Conservation (phyloP, 768 basidiomycete species). For the Lentinula boryana region DNA sequence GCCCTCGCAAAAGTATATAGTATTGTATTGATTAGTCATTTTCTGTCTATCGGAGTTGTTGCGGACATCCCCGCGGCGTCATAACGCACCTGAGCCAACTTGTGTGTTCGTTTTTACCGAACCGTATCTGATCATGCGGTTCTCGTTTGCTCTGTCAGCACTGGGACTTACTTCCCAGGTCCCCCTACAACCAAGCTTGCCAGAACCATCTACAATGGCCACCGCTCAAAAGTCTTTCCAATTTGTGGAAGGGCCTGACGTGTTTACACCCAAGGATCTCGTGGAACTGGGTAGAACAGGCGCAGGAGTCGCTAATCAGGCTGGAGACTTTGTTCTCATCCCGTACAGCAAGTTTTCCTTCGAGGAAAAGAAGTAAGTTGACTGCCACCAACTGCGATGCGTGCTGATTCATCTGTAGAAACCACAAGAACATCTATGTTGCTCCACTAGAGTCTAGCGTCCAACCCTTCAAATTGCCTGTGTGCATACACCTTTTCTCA, state of each 20-base stretch:
- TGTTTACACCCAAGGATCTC: constrained; percentile 69
- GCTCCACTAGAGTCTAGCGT: constrained; percentile 45
- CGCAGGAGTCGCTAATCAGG: constrained; percentile 56
- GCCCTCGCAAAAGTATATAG: constrained; percentile 7
- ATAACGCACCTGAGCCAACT: not conserved
- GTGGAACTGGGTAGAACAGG: constrained; percentile 66
- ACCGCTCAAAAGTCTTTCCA: constrained; percentile 32
- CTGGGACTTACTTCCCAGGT: constrained; percentile 52
- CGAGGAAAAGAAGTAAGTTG: constrained; percentile 62
- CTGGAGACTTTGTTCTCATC: constrained; percentile 64
- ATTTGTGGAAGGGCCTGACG: constrained; percentile 51
- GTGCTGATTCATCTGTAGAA: constrained; percentile 33
- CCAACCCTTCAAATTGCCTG: constrained; percentile 48
- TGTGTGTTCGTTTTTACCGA: not conserved
- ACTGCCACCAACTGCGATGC: not conserved
- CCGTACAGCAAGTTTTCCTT: constrained; percentile 66
- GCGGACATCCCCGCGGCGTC: not conserved
- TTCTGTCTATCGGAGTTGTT: not conserved
- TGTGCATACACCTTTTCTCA: constrained; percentile 18
- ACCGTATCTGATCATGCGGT: constrained; percentile 36
- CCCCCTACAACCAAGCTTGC: constrained; percentile 29
- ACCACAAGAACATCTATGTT: constrained; percentile 62
- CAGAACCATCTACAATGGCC: constrained; percentile 17
- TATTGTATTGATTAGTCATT: not conserved
- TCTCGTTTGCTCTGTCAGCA: constrained; percentile 35